Evolutionary conservation across 2,329 filamentous ascomycete species (phyloP), one percentile per base, ranked within the genome.

Genomic region (Colletotrichum zoysiae): DNA sequence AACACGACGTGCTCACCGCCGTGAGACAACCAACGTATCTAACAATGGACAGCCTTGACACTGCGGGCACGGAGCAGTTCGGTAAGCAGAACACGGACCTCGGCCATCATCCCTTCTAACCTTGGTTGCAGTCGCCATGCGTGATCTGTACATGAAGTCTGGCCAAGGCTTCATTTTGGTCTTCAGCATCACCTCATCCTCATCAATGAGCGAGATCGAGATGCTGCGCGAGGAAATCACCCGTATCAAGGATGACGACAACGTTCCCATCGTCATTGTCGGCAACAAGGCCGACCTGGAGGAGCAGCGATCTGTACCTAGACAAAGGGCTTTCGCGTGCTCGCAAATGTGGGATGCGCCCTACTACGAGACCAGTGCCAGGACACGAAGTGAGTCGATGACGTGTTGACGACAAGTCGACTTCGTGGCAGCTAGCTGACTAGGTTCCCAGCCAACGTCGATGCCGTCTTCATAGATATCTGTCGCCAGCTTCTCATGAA

Each of bases 251-350:
- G 93, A 95, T 80, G 93, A 95, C 81, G 92, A 94, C 67, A 92
- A 91, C 74, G 90, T 95, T 5, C 93, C 93, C 30, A 93, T 97
- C 79, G 94, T 97, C 61, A 93, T 97, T 73, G 94, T 97, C 58
- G 94, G 94, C 74, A 97, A 97, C 86, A 97, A 97, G 82, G 93
- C 92, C 72, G 94, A 97, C 78, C 87, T 97, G 55, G 94, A 96
- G 82, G 94, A 97, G 79, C 93, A 95, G 79, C 90, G 94, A 40
- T 89, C 88, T 26, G 93, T 97, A 11, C 90, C 92, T 16, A 89
- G 94, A 63, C 91, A 92, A 73, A 91, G 91, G 76, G 95, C 93
- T 6, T 97, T 97, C 79, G 88, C 92, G 42, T 88, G 97, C 74
- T 95, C 93, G n/a, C 93, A 96, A 78, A 89, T 88, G 78, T 97